Evolutionary conservation across 1,284 basidiomycete species (phyloP).

Genomic region (Leccinum proliferum): DNA sequence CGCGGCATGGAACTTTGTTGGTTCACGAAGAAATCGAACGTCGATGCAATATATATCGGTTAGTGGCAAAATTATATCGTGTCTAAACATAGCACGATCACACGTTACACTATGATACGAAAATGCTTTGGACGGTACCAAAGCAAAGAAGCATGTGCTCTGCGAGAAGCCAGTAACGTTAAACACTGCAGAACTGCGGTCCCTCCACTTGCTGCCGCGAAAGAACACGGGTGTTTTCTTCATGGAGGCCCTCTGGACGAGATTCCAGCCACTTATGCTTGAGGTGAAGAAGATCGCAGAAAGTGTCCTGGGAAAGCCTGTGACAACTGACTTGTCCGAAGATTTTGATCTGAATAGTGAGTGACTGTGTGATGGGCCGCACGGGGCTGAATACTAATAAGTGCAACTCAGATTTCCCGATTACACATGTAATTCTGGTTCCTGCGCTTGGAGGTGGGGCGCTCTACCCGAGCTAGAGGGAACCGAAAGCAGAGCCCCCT

Average conservation of each 20-base stretch:
- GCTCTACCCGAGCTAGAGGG: conserved; percentile 27
- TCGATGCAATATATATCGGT: conserved; percentile 81
- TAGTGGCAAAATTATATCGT: conserved; percentile 15
- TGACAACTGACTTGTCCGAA: conserved; percentile 70
- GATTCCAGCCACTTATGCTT: conserved; percentile 67
- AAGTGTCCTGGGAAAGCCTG: conserved; percentile 55
- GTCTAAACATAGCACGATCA: conserved; percentile 33
- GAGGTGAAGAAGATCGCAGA: conserved; percentile 64
- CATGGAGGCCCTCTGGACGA: conserved; percentile 86
- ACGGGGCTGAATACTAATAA: background rate
- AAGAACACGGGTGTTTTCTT: conserved; percentile 74
- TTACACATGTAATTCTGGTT: conserved; percentile 73
- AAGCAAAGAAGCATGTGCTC: conserved; percentile 81
- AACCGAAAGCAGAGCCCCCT: conserved; percentile 70
- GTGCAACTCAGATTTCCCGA: conserved; percentile 48
- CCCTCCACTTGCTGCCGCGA: conserved; percentile 65
- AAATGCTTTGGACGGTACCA: conserved; percentile 72
- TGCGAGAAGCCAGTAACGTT: conserved; percentile 80
- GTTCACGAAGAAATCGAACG: conserved; percentile 32
- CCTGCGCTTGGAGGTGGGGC: conserved; percentile 82
- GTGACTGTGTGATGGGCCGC: conserved; percentile 24
- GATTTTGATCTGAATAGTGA: conserved; percentile 69
- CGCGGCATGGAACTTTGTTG: background rate
- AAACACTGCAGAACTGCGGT: conserved; percentile 60
- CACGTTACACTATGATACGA: conserved; percentile 65